Evolutionary conservation across 257 asterid species (phyloP).

Genomic region (Perilla frutescens): DNA sequence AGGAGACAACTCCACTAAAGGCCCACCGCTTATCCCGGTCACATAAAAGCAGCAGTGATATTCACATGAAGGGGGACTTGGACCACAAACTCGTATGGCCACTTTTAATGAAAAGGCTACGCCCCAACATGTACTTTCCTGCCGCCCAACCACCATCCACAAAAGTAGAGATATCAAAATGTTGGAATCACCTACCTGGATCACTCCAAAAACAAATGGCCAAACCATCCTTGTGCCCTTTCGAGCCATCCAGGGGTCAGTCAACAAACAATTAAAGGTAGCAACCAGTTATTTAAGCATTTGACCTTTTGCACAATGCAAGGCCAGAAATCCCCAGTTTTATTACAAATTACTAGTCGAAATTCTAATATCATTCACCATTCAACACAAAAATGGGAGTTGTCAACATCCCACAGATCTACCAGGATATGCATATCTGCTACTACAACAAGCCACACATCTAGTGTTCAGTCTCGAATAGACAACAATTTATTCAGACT

Average conservation of each 20-base stretch:
- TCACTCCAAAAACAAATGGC: background rate
- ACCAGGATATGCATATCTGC: slow-evolving; percentile 14
- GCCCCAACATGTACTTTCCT: background rate
- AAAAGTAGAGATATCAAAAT: no score
- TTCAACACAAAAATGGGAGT: slow-evolving; percentile 25
- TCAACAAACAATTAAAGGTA: background rate
- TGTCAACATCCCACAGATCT: slow-evolving; percentile 26
- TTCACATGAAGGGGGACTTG: no score
- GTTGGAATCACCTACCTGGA: background rate
- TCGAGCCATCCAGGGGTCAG: slow-evolving; percentile 1
- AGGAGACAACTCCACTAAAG: no score
- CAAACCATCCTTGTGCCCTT: slow-evolving; percentile 8
- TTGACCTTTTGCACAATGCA: slow-evolving; percentile 7
- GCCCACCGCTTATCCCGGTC: background rate
- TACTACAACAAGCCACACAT: slow-evolving; percentile 19
- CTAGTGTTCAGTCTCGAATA: slow-evolving; percentile 1
- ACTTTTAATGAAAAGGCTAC: no score
- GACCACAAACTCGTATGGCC: no score
- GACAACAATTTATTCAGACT: slow-evolving; percentile 36
- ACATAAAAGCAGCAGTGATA: background rate
- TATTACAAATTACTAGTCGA: slow-evolving; percentile 17
- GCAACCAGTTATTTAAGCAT: slow-evolving; percentile 16
- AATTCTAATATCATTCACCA: background rate
- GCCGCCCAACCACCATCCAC: slow-evolving; percentile 12
- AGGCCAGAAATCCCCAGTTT: slow-evolving; percentile 4